Conservation (phyloP, 2,329 filamentous ascomycete species). For the Colletotrichum brevisporum region DNA sequence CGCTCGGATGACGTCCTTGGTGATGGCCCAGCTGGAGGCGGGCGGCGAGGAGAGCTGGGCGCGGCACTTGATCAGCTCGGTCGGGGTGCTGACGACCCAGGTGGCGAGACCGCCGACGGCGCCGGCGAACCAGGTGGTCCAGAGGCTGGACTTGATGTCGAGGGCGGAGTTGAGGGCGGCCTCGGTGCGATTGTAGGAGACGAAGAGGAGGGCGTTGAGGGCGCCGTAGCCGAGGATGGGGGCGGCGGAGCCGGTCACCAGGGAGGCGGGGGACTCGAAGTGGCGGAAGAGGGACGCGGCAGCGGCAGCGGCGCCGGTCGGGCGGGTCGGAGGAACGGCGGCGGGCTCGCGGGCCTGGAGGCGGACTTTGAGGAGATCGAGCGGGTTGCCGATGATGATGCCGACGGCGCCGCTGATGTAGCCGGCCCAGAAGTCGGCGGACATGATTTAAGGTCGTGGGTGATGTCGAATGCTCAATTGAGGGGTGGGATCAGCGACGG, state of each 20-base stretch:
- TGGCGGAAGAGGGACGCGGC: slow-evolving; percentile 47
- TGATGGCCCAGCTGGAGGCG: slow-evolving; percentile 74
- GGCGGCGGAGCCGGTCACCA: slow-evolving; percentile 80
- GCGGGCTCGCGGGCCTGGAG: slow-evolving; percentile 72
- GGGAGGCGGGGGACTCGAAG: slow-evolving; percentile 53
- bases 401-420: slow-evolving; percentile 89
- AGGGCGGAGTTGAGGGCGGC: slow-evolving; percentile 65
- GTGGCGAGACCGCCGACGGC: slow-evolving; percentile 86
- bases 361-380: slow-evolving; percentile 76
- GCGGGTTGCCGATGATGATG: slow-evolving; percentile 55
- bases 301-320: slow-evolving; percentile 40
- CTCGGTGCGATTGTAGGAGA: slow-evolving; percentile 90
- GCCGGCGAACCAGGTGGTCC: slow-evolving; percentile 83
- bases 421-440: slow-evolving; percentile 93
- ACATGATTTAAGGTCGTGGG: slow-evolving; percentile 66
- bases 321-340: slow-evolving; percentile 15
- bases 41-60: slow-evolving; percentile 74
- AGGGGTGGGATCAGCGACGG: slow-evolving; percentile 7
- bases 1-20: slow-evolving; percentile 70
- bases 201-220: slow-evolving; percentile 90
- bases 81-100: slow-evolving; percentile 88
- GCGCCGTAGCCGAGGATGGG: slow-evolving; percentile 92
- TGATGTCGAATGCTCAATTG: neutral
- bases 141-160: slow-evolving; percentile 62
- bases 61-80: slow-evolving; percentile 91